Conservation (phyloP, 441 rosid genomes). For the Populus hybrid region DNA sequence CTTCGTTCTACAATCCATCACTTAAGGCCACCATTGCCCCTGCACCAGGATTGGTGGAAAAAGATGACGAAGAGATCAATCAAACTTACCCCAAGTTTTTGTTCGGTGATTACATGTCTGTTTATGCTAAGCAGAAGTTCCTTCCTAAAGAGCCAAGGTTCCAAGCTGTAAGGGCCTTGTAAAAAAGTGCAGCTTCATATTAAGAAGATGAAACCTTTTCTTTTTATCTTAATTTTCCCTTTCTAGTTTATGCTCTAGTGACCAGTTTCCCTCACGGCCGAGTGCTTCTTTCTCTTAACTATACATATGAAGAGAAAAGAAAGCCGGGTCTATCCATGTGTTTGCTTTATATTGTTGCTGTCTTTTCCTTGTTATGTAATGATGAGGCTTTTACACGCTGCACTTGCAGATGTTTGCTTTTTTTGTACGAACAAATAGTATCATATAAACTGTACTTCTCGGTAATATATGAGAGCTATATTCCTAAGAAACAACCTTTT, state of each 20-base stretch:
- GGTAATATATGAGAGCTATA: neutral
- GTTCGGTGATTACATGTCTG: conserved; percentile 84
- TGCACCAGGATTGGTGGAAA: conserved; percentile 36
- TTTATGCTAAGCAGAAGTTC: conserved; percentile 84
- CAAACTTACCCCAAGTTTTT: conserved; percentile 65
- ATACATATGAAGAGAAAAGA: conserved; percentile 9
- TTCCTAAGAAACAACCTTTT: neutral
- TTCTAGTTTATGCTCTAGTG: conserved; percentile 9
- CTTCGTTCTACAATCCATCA: conserved; percentile 84
- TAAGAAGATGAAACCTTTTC: conserved; percentile 4
- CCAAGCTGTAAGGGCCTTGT: conserved; percentile 58
- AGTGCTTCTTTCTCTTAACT: conserved; percentile 26
- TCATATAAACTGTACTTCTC: neutral
- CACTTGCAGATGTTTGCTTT: neutral
- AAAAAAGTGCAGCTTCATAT: neutral
- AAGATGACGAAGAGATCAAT: conserved; percentile 20
- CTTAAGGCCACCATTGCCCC: conserved; percentile 74
- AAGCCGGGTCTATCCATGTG: conserved; percentile 16
- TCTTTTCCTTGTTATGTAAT: conserved; percentile 1
- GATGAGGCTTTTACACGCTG: neutral
- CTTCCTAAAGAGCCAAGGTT: conserved; percentile 88
- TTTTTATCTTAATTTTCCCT: neutral
- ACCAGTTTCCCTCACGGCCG: neutral
- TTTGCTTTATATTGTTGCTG: conserved; percentile 9
- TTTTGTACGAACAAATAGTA: neutral